Evolutionary conservation across 495 filamentous ascomycete genomes (phyloP), one percentile per base, ranked within the genome.

Genomic region (Cercophora newfieldiana): DNA sequence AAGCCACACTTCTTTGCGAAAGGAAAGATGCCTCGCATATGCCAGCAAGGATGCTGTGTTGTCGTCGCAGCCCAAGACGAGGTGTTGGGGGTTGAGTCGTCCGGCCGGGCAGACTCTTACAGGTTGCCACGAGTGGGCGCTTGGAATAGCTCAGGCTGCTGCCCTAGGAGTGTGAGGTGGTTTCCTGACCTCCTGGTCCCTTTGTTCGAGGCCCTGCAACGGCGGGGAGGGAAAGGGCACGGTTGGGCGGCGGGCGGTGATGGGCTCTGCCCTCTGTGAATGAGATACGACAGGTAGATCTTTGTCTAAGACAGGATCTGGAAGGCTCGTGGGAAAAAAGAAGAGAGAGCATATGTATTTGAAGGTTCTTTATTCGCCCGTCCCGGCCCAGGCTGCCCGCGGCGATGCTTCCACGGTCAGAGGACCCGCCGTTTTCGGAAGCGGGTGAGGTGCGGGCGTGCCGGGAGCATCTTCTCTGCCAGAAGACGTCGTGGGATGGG

Each of bases 361-460:
- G 72, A 74, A 74, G 26, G 55, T 68, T 76, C 68, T 74, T 71
- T 73, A 73, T 73, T 66, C 24, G 28, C n/a, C 22, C 51, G n/a
- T 54, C 21, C 21, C 29, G 30, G 24, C 24, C n/a, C 29, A 22
- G 57, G 26, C 18, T 37, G 33, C 33, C 64, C 28, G 58, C 50
- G 49, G 53, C 68, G 25, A 50, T 62, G 63, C 4, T 44, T 68
- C 53, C 61, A 58, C 54, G 25, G 28, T 61, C 55, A 28, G 60
- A 54, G 65, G 49, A 25, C 60, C 37, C 66, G 60, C 70, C 70
- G 71, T 67, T 69, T 74, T 71, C 72, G 72, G 72, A 72, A 72
- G 70, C 66, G n/a, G 31, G 21, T 31, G 66, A 61, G 67, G 59
- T 44, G 37, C 12, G 37, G 37, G 37, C 37, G 37, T 44, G 37